A percentile compares a stretch with the other conserved stretches of the same genome.
Conservation (phyloP, 805 yeast genomes). For the Suhomyces vadensis region DNA sequence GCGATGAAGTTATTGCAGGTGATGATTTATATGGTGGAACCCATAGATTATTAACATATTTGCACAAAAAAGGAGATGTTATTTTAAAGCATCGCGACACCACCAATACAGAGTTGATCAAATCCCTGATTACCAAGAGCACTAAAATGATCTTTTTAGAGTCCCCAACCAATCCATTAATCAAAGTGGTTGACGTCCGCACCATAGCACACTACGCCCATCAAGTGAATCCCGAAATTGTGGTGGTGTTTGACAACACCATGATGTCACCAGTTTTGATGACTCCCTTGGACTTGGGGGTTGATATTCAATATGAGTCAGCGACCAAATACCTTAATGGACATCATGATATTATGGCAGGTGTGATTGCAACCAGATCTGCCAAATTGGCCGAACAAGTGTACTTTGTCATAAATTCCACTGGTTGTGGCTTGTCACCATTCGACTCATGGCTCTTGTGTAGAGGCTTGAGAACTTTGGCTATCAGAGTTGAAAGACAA, state of each 20-base stretch:
- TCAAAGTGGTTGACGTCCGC: conserved; percentile 81
- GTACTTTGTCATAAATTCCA: conserved; percentile 79
- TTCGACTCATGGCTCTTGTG: conserved; percentile 88
- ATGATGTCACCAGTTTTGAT: conserved; percentile 93
- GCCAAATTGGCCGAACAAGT: conserved; percentile 65
- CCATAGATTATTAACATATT: conserved; percentile 75
- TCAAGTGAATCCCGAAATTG: conserved; percentile 59
- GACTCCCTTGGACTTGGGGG: conserved; percentile 83
- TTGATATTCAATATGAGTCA: conserved; percentile 89
- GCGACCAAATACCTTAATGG: conserved; percentile 93
- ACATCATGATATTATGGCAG: conserved; percentile 97
- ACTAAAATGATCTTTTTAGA: conserved; percentile 85
- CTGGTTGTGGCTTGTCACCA: conserved; percentile 90
- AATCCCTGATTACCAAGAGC: conserved; percentile 50
- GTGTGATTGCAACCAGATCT: conserved; percentile 73
- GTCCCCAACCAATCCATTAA: conserved; percentile 91
- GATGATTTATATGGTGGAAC: conserved; percentile 95
- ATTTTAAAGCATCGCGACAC: conserved; percentile 80
- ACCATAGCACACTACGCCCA: conserved; percentile 69
- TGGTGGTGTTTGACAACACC: conserved; percentile 89
- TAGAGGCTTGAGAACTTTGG: conserved; percentile 86
- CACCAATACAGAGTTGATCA: conserved; percentile 63
- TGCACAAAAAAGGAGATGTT: conserved; percentile 63
- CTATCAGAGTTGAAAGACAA: conserved; percentile 79
- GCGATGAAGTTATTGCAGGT: conserved; percentile 92